Percentiles rank a stretch among this genome's conserved stretches.
phyloP scores from a whole-genome alignment of 108 stramenopile genomes.

The Hondaea fermentalgiana region DNA sequence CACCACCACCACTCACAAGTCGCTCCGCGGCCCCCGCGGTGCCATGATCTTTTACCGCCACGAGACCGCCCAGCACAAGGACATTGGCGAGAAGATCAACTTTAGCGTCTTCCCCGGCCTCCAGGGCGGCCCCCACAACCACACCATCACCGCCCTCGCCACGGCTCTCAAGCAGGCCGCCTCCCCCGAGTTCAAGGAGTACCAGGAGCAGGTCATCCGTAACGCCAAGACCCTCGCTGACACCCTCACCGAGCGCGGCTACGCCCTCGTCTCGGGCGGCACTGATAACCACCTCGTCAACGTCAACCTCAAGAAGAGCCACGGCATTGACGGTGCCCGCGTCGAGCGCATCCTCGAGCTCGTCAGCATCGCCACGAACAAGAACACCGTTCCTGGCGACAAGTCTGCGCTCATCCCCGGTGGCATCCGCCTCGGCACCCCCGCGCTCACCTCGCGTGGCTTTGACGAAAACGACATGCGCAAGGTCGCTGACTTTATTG shows the following conservation, averaged over 20 bases:
- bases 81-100: slow-evolving; percentile 90
- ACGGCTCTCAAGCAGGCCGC: slow-evolving; percentile 88
- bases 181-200: slow-evolving; percentile 82
- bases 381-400: slow-evolving; percentile 93
- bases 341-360: slow-evolving; percentile 93
- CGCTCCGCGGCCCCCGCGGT: slow-evolving; percentile 95
- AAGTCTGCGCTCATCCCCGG: slow-evolving; percentile 85
- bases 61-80: slow-evolving; percentile 61
- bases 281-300: slow-evolving; percentile 98
- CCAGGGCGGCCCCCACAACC: slow-evolving; percentile 99
- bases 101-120: slow-evolving; percentile 97
- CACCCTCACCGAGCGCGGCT: slow-evolving; percentile 68
- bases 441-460: slow-evolving; percentile 92
- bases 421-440: slow-evolving; percentile 98
- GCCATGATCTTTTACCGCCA: slow-evolving; percentile 99
- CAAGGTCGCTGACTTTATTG: slow-evolving; percentile 87
- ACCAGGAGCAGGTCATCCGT: slow-evolving; percentile 64
- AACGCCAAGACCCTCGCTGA: slow-evolving; percentile 54
- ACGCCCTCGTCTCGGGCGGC: slow-evolving; percentile 90
- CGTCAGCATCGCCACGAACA: slow-evolving; percentile 87
- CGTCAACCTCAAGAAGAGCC: slow-evolving; percentile 86
- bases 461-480: slow-evolving; percentile 94
- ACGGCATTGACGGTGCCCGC: slow-evolving; percentile 84
- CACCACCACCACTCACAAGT: slow-evolving; percentile 99
- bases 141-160: slow-evolving; percentile 94